Percentiles rank a stretch among this genome's conserved stretches.
Conservation (phyloP, 1,284 basidiomycete species). For the Fomes fomentarius region DNA sequence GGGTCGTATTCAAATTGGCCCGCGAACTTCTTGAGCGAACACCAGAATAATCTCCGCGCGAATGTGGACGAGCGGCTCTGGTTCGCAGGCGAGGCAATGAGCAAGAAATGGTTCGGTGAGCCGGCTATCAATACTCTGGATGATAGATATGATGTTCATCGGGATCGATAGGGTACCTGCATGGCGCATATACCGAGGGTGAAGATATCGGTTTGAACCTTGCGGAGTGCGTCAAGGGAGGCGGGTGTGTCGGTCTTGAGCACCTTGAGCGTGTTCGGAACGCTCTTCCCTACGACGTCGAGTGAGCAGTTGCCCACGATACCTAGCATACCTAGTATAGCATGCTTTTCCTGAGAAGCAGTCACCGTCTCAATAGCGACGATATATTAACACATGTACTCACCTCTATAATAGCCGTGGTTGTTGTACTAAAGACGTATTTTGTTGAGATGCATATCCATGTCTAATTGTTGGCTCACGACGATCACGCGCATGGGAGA, state of each 20-base stretch:
- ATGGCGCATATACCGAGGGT: slow-evolving; percentile 42
- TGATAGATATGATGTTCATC: background rate
- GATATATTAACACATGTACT: background rate
- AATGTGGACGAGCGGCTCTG: slow-evolving; percentile 53
- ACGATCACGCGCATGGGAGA: no score
- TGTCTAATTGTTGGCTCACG: no score
- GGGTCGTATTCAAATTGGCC: slow-evolving; percentile 77
- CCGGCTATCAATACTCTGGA: background rate
- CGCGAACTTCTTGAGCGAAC: slow-evolving; percentile 52
- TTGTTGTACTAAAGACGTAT: no score
- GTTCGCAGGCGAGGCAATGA: slow-evolving; percentile 69
- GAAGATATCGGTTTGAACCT: slow-evolving; percentile 28
- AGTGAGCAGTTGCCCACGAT: no score
- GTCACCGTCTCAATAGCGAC: background rate
- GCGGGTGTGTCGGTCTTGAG: slow-evolving; percentile 28
- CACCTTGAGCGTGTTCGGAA: slow-evolving; percentile 33
- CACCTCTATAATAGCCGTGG: slow-evolving; percentile 1
- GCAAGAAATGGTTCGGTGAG: slow-evolving; percentile 57
- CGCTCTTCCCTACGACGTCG: slow-evolving; percentile 30
- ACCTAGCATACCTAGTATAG: no score
- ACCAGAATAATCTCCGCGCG: slow-evolving; percentile 58
- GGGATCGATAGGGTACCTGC: slow-evolving; percentile 34
- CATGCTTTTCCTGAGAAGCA: background rate
- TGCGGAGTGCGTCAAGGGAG: slow-evolving; percentile 29
- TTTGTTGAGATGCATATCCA: no score